Percentiles rank a stretch among this genome's conserved stretches.
Evolutionary conservation across 768 basidiomycete genomes (phyloP).

Genomic region (Phanerochaete sordida): DNA sequence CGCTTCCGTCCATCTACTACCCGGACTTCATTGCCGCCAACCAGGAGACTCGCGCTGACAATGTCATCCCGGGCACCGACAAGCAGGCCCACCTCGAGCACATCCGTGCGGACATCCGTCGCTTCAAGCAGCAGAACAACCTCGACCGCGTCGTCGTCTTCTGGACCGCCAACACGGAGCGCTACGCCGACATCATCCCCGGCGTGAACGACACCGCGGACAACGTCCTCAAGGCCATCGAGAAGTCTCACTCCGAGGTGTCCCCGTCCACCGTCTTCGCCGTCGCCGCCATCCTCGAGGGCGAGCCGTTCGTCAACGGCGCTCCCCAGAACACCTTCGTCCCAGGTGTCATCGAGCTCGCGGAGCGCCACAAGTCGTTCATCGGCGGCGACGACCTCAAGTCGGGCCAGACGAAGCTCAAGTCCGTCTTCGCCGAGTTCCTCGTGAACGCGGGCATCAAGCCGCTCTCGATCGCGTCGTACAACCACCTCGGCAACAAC

Average conservation of each 20-base stretch:
- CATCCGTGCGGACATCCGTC: slow-evolving; percentile 89
- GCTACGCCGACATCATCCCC: slow-evolving; percentile 90
- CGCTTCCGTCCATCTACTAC: slow-evolving; percentile 94
- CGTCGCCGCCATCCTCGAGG: slow-evolving; percentile 92
- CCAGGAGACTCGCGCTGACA: slow-evolving; percentile 95
- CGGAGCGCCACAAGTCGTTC: slow-evolving; percentile 85
- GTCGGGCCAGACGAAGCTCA: slow-evolving; percentile 96
- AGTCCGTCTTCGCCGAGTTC: slow-evolving; percentile 96
- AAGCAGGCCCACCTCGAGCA: slow-evolving; percentile 92
- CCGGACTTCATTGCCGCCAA: slow-evolving; percentile 98
- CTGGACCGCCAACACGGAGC: slow-evolving; percentile 99
- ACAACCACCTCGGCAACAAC: slow-evolving; percentile 99
- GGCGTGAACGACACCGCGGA: slow-evolving; percentile 95
- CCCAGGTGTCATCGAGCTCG: slow-evolving; percentile 89
- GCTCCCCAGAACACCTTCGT: slow-evolving; percentile 99
- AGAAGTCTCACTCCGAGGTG: slow-evolving; percentile 85
- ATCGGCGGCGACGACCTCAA: slow-evolving; percentile 98
- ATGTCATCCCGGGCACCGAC: slow-evolving; percentile 78
- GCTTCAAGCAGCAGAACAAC: slow-evolving; percentile 79
- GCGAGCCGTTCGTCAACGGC: slow-evolving; percentile 93
- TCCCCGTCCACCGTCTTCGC: slow-evolving; percentile 96
- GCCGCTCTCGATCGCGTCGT: slow-evolving; percentile 93
- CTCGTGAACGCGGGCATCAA: slow-evolving; percentile 98
- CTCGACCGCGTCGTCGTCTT: slow-evolving; percentile 91
- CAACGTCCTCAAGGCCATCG: slow-evolving; percentile 79